phyloP scores from a whole-genome alignment of 192 early-diverging fungal species.

The Spizellomyces sp. region DNA sequence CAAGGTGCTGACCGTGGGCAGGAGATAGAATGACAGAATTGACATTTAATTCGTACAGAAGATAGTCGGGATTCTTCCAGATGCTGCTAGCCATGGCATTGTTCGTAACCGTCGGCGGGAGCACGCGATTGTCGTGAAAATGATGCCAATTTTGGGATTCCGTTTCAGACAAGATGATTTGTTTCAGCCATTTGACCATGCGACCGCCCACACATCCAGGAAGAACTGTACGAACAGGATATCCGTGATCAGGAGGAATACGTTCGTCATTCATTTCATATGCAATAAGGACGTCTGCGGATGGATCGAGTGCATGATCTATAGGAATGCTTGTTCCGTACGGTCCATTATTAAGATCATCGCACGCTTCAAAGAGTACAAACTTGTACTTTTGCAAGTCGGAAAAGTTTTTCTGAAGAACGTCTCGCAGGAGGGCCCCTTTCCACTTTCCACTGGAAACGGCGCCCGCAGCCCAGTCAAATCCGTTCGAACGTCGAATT shows the following conservation, averaged over 20 bases:
- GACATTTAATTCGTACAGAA: constrained; percentile 74
- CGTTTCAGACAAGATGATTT: constrained; percentile 57
- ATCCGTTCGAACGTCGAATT: constrained; percentile 62
- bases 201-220: constrained; percentile 86
- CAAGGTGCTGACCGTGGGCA: constrained; percentile 45
- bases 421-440: constrained; percentile 56
- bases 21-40: constrained; percentile 78
- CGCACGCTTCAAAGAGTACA: constrained; percentile 59
- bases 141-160: constrained; percentile 76
- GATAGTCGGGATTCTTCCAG: constrained; percentile 62
- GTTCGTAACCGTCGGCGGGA: constrained; percentile 63
- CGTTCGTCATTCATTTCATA: constrained; percentile 76
- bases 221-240: constrained; percentile 78
- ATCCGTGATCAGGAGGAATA: constrained; percentile 82
- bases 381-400: constrained; percentile 22
- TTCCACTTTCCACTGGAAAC: constrained; percentile 63
- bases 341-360: constrained; percentile 61
- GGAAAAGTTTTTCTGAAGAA: constrained; percentile 41
- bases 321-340: constrained; percentile 79
- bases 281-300: constrained; percentile 74
- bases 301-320: constrained; percentile 65
- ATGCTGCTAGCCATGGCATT: constrained; percentile 44
- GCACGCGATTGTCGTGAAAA: constrained; percentile 80
- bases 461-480: constrained; percentile 62
- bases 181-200: constrained; percentile 79